These are phyloP conservation scores for Phytophthora sp. DNA, from an alignment of 352 stramenopile species.

Conservation along the genomic window DNA sequence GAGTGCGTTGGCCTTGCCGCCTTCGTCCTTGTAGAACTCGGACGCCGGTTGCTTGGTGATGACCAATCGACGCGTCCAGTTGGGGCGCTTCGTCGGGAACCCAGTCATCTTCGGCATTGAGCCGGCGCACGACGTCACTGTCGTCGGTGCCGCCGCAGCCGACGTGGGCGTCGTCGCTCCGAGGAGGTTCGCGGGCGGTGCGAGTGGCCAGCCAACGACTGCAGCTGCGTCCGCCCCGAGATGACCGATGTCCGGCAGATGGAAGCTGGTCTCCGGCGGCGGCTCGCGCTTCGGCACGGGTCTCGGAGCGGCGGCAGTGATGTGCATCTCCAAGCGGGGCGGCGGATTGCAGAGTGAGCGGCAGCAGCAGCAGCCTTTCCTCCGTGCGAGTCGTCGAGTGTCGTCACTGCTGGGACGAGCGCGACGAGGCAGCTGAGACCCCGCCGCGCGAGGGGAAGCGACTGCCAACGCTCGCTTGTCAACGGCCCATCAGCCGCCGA, in stretches of 20 bases:
- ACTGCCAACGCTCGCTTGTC: conserved; percentile 37
- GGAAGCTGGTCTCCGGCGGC: conserved; percentile 21
- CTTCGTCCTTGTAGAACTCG: conserved; percentile 92
- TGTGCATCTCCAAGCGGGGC: conserved; percentile 30
- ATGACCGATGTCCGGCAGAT: conserved; percentile 23
- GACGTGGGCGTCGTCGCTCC: conserved; percentile 16
- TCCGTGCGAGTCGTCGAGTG: too few relatives aligned
- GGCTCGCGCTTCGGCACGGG: conserved; percentile 23
- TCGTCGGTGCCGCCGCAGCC: conserved; percentile 1
- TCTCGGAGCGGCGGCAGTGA: conserved; percentile 27
- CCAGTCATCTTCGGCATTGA: conserved; percentile 12
- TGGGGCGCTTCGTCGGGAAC: conserved; percentile 40
- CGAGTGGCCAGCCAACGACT: conserved; percentile 24
- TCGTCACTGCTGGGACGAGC: conserved; percentile 40
- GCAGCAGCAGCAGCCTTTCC: neutral
- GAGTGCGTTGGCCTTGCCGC: conserved; percentile 81
- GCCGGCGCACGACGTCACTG: neutral
- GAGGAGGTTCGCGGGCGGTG: conserved; percentile 28
- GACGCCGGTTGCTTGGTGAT: conserved; percentile 85
- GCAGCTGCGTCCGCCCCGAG: neutral
- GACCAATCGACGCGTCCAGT: conserved; percentile 77
- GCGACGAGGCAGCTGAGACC: conserved; percentile 26
- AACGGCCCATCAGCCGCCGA: conserved; percentile 29
- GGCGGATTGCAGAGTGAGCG: conserved; percentile 38
- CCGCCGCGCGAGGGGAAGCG: conserved; percentile 33